Percentiles rank a stretch among this genome's conserved stretches.
Conservation (phyloP, 2,329 filamentous ascomycete species). For the Metarhizium anisopliae region DNA sequence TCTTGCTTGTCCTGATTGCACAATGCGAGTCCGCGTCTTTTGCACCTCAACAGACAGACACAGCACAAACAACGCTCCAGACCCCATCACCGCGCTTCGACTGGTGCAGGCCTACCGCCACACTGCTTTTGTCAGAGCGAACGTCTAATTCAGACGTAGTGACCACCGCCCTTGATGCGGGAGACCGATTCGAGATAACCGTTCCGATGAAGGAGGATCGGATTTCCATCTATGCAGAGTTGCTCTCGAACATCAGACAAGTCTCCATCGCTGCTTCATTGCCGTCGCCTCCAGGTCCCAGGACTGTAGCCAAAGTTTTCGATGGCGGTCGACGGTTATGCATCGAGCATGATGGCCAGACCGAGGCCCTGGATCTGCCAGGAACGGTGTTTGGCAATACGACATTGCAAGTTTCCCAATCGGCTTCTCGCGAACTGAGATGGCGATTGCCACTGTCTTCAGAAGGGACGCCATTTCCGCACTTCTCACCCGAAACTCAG, state of each 20-base stretch:
- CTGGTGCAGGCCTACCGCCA: background rate
- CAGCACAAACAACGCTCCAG: background rate
- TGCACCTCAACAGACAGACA: background rate
- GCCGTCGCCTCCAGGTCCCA: conserved; percentile 29
- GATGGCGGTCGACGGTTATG: conserved; percentile 35
- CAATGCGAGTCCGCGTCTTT: too few species aligned
- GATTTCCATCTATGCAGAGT: conserved; percentile 52
- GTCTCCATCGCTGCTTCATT: conserved; percentile 50
- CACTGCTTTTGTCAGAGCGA: background rate
- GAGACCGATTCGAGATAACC: background rate
- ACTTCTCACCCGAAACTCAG: conserved; percentile 26
- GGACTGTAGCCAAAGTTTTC: conserved; percentile 35
- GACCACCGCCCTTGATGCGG: background rate
- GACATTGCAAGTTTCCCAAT: conserved; percentile 27
- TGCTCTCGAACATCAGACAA: conserved; percentile 55
- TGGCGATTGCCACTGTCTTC: conserved; percentile 44
- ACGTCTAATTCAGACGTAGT: background rate
- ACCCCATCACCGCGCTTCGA: too few species aligned
- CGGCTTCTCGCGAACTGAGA: conserved; percentile 27
- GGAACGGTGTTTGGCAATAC: conserved; percentile 25
- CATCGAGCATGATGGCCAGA: conserved; percentile 36
- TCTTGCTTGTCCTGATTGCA: too few species aligned
- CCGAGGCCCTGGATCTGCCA: conserved; percentile 31
- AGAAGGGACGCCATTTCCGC: conserved; percentile 13
- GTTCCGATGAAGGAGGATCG: background rate